Conservation (phyloP, 495 filamentous ascomycete genomes). For the Penicillium mononematosum region DNA sequence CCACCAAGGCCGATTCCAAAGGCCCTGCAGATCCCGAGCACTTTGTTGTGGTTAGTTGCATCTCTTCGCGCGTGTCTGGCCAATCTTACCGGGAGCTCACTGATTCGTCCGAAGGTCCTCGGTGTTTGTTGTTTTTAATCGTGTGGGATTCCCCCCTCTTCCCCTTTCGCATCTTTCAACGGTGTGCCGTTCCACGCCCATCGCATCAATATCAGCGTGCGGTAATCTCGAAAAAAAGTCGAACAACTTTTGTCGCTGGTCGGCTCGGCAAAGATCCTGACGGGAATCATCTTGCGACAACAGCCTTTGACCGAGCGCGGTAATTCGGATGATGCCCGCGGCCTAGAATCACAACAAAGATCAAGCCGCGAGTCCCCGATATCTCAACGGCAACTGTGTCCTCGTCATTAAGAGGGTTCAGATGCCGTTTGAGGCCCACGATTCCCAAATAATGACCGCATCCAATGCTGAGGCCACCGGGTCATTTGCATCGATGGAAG, state of each 20-base stretch:
- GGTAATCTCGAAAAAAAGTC: slow-evolving; percentile 13
- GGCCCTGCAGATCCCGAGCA: slow-evolving; percentile 19
- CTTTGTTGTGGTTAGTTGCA: slow-evolving; percentile 27
- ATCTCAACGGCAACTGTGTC: slow-evolving; percentile 31
- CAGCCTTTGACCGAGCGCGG: slow-evolving; percentile 4
- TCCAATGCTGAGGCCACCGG: slow-evolving; percentile 19
- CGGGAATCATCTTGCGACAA: slow-evolving; percentile 8
- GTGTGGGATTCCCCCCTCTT: slow-evolving; percentile 11
- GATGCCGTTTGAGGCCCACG: slow-evolving; percentile 23
- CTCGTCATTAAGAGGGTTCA: slow-evolving; percentile 26
- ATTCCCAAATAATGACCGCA: slow-evolving; percentile 21
- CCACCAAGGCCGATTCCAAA: slow-evolving; percentile 3
- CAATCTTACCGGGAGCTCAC: slow-evolving; percentile 19
- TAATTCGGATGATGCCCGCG: slow-evolving; percentile 37
- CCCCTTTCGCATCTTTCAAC: slow-evolving; percentile 20
- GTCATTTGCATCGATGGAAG: slow-evolving; percentile 43
- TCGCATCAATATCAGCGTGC: slow-evolving; percentile 13
- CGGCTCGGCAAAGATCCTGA: slow-evolving; percentile 28
- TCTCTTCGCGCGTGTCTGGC: slow-evolving; percentile 20
- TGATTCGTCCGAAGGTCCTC: slow-evolving; percentile 23
- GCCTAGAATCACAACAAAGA: slow-evolving; percentile 27
- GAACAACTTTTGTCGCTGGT: slow-evolving; percentile 36
- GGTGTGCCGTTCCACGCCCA: slow-evolving; percentile 10
- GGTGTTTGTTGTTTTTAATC: slow-evolving; percentile 22
- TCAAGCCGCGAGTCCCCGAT: slow-evolving; percentile 23